Evolutionary conservation across 495 filamentous ascomycete genomes (phyloP).

Genomic region (Ascodesmis nigricans): DNA sequence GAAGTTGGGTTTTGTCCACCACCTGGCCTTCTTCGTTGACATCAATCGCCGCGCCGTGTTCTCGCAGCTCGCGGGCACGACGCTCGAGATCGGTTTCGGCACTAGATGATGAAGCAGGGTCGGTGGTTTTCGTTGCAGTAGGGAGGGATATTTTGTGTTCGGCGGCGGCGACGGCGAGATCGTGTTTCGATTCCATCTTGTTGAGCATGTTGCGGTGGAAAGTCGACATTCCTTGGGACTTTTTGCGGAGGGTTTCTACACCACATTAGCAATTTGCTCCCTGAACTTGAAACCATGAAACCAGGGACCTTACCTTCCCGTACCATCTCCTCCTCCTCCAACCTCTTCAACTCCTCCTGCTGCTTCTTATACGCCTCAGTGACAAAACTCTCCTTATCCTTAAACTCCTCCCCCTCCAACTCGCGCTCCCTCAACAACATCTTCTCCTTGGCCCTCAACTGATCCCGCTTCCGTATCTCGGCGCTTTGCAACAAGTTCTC

Average conservation of each 20-base stretch:
- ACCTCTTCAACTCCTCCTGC: conserved; percentile 55
- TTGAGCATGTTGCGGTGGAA: conserved; percentile 75
- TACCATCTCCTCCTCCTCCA: conserved; percentile 60
- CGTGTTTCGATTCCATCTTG: conserved; percentile 52
- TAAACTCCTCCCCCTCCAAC: conserved; percentile 81
- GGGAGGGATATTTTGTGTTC: conserved; percentile 4
- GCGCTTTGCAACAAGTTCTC: conserved; percentile 53
- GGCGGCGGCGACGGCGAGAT: conserved; percentile 36
- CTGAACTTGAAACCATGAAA: neutral
- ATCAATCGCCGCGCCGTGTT: conserved; percentile 41
- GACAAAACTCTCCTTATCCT: conserved; percentile 90
- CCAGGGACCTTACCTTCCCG: conserved; percentile 30
- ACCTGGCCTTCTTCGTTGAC: conserved; percentile 89
- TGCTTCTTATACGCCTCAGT: conserved; percentile 88
- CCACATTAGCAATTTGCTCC: neutral
- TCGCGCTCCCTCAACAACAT: conserved; percentile 70
- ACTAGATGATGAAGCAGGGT: no score
- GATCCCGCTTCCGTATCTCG: conserved; percentile 70
- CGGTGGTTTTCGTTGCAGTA: conserved; percentile 32
- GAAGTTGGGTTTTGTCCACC: conserved; percentile 76
- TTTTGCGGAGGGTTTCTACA: conserved; percentile 25
- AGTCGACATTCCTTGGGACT: conserved; percentile 54
- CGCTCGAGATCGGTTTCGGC: conserved; percentile 38
- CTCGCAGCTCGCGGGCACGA: conserved; percentile 50
- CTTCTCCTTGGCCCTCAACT: conserved; percentile 69